These are phyloP conservation scores for Lophiotrema nucula DNA, from an alignment of 495 filamentous ascomycete genomes.

Conservation along the genomic window DNA sequence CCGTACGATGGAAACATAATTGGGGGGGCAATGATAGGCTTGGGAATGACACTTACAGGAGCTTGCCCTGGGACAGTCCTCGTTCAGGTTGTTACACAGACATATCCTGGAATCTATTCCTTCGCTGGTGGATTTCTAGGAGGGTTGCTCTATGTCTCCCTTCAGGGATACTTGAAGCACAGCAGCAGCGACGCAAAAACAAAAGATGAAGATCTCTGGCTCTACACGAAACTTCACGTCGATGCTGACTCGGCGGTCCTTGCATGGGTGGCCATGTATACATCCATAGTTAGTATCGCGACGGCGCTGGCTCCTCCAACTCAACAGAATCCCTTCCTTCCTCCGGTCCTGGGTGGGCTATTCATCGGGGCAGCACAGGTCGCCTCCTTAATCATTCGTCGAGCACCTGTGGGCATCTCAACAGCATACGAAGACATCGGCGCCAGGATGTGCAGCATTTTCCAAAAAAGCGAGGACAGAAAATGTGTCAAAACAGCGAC, in stretches of 20 bases:
- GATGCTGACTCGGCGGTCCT: slow-evolving; percentile 4
- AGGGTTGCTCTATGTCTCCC: slow-evolving; percentile 11
- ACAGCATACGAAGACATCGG: slow-evolving; percentile 26
- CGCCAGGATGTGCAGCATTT: slow-evolving; percentile 10
- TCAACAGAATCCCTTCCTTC: slow-evolving; percentile 4
- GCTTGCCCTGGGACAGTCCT: slow-evolving; percentile 27
- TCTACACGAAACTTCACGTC: slow-evolving; percentile 11
- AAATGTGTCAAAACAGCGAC: background rate
- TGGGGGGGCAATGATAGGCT: slow-evolving; percentile 22
- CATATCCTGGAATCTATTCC: slow-evolving; percentile 18
- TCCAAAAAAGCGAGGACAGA: background rate
- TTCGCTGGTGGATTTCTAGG: slow-evolving; percentile 13
- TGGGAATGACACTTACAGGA: slow-evolving; percentile 26
- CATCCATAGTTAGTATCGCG: background rate
- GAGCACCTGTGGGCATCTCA: slow-evolving; percentile 18
- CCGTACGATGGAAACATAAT: slow-evolving; percentile 27
- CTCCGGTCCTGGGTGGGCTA: slow-evolving; percentile 16
- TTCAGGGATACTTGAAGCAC: background rate
- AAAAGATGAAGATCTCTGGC: background rate
- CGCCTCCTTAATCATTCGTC: slow-evolving; percentile 13
- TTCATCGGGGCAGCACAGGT: slow-evolving; percentile 17
- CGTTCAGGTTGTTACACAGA: slow-evolving; percentile 17
- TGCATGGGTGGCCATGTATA: slow-evolving; percentile 7
- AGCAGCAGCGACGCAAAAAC: background rate
- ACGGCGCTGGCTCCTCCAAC: slow-evolving; percentile 2